phyloP scores from a whole-genome alignment of 345 rosid genomes.

The Heritiera littoralis region DNA sequence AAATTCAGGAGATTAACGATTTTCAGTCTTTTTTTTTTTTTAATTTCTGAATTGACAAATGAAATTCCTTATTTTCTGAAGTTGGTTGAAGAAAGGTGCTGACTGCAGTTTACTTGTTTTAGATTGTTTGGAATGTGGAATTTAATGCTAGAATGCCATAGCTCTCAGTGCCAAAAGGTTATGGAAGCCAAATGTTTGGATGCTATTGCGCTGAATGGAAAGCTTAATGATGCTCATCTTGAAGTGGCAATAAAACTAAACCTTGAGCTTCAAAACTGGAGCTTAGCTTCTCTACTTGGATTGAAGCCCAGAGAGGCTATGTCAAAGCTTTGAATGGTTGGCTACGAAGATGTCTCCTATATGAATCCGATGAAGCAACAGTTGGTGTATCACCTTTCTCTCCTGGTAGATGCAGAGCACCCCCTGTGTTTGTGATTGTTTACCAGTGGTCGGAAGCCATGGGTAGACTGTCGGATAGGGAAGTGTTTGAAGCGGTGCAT shows the following conservation, averaged over 20 bases:
- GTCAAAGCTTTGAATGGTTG: conserved; percentile 66
- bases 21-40: not conserved
- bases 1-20: not conserved
- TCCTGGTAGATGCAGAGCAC: conserved; percentile 38
- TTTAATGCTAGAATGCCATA: conserved; percentile 63
- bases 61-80: not conserved
- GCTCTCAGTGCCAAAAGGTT: conserved; percentile 40
- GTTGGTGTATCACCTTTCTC: conserved; percentile 15
- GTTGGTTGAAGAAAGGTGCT: not conserved
- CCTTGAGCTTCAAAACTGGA: conserved; percentile 57
- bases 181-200: conserved; percentile 49
- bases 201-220: conserved; percentile 33
- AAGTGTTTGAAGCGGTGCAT: conserved; percentile 25
- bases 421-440: conserved; percentile 46
- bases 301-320: conserved; percentile 49
- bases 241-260: conserved; percentile 59
- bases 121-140: conserved; percentile 69
- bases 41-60: not conserved
- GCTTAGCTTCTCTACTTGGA: conserved; percentile 54
- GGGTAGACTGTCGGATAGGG: conserved; percentile 39
- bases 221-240: conserved; percentile 39
- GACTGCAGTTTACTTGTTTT: conserved; percentile 3
- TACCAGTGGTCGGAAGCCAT: conserved; percentile 54
- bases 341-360: conserved; percentile 53
- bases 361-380: conserved; percentile 50